Conservation (phyloP, 2,329 filamentous ascomycete species). For the Colletotrichum sojae region DNA sequence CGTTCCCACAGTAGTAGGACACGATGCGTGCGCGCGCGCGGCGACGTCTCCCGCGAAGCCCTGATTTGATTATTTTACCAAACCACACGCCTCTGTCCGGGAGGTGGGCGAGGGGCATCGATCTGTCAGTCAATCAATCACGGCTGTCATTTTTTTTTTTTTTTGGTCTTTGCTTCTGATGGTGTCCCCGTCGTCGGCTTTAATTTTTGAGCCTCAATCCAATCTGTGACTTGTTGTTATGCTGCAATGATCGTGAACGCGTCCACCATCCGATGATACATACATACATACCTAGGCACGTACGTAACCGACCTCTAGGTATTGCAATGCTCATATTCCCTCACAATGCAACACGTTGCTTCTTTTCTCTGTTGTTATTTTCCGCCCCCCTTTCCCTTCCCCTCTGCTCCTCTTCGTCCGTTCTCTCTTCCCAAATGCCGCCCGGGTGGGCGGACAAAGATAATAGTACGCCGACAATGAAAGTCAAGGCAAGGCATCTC, state of each 20-base stretch:
- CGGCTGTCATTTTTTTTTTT: conserved; percentile 5
- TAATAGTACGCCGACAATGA: conserved; percentile 2
- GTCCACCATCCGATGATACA: no score
- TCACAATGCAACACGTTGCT: background rate
- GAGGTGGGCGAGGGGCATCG: conserved; percentile 14
- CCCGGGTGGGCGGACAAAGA: conserved; percentile 5
- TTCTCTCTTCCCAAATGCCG: background rate
- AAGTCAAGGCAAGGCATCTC: background rate
- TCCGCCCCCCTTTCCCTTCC: background rate
- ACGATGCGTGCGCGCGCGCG: background rate
- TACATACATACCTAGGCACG: no score
- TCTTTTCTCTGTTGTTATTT: background rate
- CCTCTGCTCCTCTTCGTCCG: background rate
- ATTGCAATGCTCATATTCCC: conserved; percentile 4
- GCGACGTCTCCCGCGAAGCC: background rate
- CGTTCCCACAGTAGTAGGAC: background rate
- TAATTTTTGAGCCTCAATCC: background rate
- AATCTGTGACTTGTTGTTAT: background rate
- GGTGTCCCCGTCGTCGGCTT: background rate
- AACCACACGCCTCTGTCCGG: conserved; percentile 28
- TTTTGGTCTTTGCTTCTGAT: background rate
- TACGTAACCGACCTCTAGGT: no score
- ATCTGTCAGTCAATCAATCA: conserved; percentile 8
- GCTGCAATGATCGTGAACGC: no score
- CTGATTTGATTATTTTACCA: conserved; percentile 17